Base-by-base conservation (phyloP, 257 asterid species). In the Orobanche coerulescens region DNA sequence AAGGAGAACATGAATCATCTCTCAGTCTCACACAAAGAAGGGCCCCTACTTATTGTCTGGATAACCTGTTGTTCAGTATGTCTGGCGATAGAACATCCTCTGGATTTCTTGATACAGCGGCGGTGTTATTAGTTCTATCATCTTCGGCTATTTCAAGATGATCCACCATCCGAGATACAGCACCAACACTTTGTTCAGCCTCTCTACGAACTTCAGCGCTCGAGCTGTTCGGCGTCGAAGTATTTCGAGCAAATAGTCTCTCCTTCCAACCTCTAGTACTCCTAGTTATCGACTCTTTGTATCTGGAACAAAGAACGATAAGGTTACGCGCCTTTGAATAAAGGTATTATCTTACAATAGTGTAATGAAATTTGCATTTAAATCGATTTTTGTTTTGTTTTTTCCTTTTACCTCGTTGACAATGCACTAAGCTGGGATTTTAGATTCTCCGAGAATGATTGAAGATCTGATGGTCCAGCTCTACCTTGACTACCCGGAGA, bases 191-290 rank as follows among this genome's bases (percentile, higher is more conserved):
- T 51, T 70, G 79, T 50, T 67, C 64, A 28, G 64, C 71, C 6
- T 75, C 91, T 67, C 77, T 71, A 73, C 69, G 80, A 61, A 40
- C 67, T 69, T 81, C 95, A 50, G 77, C 48, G 57, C 75, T 67
- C 13, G 56, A 33, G 61, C 24, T 5, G 18, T 37, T 82, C 84
- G 3, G 79, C 0, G 66, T 52, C 22, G 88, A 37, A 66, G 49
- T 79, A 71, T 80, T 82, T 39, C 95, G 89, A 30, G 95, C 73
- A 70, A 92, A 88, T 65, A 88, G 79, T 71, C 82, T 88, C 81
- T 93, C 98, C 77, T 81, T 92, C 98, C 95, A 92, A 51, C 98
- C 88, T 75, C 86, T 82, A 18, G 96, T 88, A 84, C 89, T 88
- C 84, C 84, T 92, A 6, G 84, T 81, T 73, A 92, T 79, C 1